phyloP scores from a whole-genome alignment of 768 basidiomycete species.

The Brasilioporus rufonigricans region DNA sequence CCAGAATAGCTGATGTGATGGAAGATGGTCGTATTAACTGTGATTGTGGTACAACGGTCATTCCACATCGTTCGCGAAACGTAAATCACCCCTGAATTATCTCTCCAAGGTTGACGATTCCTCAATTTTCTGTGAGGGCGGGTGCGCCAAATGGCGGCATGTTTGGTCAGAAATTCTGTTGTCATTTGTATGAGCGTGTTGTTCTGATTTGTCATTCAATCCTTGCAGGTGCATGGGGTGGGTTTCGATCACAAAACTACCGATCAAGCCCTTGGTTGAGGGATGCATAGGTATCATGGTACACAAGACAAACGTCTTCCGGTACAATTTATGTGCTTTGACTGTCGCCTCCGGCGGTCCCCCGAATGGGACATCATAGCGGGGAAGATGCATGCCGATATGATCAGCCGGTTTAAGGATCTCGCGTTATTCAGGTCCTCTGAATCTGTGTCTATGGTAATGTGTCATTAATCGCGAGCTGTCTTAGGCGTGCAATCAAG shows the following conservation, averaged over 20 bases:
- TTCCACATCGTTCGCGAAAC: neutral
- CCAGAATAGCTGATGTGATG: conserved; percentile 10
- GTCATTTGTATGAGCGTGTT: neutral
- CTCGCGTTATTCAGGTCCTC: conserved; percentile 67
- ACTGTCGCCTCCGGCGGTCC: conserved; percentile 69
- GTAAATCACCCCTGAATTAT: neutral
- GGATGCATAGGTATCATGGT: conserved; percentile 55
- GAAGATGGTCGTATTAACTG: conserved; percentile 50
- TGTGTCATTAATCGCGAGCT: neutral
- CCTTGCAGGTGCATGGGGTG: conserved; percentile 40
- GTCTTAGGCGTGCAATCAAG: conserved; percentile 64
- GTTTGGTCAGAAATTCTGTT: conserved; percentile 51
- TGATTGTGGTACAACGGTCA: conserved; percentile 63
- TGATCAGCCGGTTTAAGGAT: conserved; percentile 64
- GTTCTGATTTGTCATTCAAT: neutral
- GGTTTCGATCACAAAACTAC: neutral
- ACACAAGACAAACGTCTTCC: conserved; percentile 58
- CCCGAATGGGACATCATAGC: conserved; percentile 70
- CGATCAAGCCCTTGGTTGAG: neutral
- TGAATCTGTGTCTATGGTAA: neutral
- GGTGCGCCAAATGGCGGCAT: conserved; percentile 75
- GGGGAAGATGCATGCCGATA: conserved; percentile 48
- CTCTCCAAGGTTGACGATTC: conserved; percentile 52
- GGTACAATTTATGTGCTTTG: conserved; percentile 63
- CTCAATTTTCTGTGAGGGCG: conserved; percentile 62